A percentile compares a stretch with the other conserved stretches of the same genome.
Conservation (phyloP, 305 asterid genomes). For the Fraxinus albicans region DNA sequence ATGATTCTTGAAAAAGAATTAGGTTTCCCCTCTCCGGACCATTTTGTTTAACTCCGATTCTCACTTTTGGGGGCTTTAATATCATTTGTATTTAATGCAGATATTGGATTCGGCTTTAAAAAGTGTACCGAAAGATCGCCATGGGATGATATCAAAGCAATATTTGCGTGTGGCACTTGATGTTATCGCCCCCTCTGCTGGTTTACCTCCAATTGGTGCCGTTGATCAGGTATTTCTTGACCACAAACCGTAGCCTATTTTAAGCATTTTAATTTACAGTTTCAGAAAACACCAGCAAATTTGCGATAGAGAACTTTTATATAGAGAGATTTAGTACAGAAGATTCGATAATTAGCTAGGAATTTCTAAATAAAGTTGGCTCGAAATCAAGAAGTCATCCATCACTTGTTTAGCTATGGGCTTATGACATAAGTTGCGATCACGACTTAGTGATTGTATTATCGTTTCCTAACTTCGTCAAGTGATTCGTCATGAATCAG, state of each 20-base stretch:
- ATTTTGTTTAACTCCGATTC: neutral
- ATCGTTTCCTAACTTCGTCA: neutral
- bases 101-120: conserved; percentile 55
- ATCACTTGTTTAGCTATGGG: neutral
- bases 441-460: neutral
- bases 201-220: conserved; percentile 79
- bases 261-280: neutral
- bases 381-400: neutral
- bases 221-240: conserved; percentile 53
- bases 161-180: conserved; percentile 71
- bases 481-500: neutral
- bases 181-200: conserved; percentile 67
- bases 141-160: conserved; percentile 64
- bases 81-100: conserved; percentile 32
- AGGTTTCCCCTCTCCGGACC: neutral
- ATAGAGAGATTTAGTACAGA: neutral
- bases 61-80: neutral
- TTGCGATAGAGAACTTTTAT: neutral
- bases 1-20: neutral
- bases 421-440: neutral
- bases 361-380: neutral
- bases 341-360: neutral
- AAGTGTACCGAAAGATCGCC: conserved; percentile 52
- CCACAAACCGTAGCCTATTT: neutral
- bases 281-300: neutral